Percentiles rank a stretch among this genome's conserved stretches.
Conservation (phyloP, 2,329 filamentous ascomycete genomes). For the Onygenales sp. region DNA sequence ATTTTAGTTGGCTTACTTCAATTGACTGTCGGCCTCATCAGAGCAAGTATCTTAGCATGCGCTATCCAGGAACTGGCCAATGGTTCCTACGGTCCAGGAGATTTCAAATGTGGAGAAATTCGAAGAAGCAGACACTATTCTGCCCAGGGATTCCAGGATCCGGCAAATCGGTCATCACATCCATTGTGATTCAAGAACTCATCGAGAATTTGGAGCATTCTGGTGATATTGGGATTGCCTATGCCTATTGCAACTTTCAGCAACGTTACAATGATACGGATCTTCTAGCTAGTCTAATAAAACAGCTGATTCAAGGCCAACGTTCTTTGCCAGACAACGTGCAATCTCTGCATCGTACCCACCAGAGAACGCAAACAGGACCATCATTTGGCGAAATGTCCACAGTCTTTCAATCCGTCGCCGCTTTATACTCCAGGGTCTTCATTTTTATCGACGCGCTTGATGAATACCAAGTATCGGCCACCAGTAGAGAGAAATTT, state of each 20-base stretch:
- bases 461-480: constrained; percentile 18
- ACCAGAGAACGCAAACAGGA: constrained; percentile 9
- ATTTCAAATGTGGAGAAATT: constrained; percentile 24
- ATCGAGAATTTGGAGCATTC: constrained; percentile 12
- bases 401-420: constrained; percentile 11
- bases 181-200: constrained; percentile 36
- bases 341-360: constrained; percentile 17
- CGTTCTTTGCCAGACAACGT: constrained; percentile 19
- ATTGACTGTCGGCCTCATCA: constrained; percentile 16
- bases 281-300: constrained; percentile 28
- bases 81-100: constrained; percentile 35
- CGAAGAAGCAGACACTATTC: constrained; percentile 27
- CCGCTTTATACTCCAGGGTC: constrained; percentile 9
- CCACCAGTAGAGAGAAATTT: neutral
- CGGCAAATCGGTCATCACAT: constrained; percentile 40
- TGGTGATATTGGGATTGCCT: constrained; percentile 29
- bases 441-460: constrained; percentile 26
- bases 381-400: constrained; percentile 19
- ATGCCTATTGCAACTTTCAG: constrained; percentile 40
- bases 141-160: constrained; percentile 41
- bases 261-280: constrained; percentile 26
- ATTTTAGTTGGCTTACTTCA: neutral
- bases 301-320: constrained; percentile 24
- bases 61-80: constrained; percentile 31
- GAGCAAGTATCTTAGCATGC: constrained; percentile 24